A percentile compares a stretch with the other conserved stretches of the same genome.
Evolutionary conservation across 2,329 filamentous ascomycete genomes (phyloP).

Genomic region (Cordyceps javanica): DNA sequence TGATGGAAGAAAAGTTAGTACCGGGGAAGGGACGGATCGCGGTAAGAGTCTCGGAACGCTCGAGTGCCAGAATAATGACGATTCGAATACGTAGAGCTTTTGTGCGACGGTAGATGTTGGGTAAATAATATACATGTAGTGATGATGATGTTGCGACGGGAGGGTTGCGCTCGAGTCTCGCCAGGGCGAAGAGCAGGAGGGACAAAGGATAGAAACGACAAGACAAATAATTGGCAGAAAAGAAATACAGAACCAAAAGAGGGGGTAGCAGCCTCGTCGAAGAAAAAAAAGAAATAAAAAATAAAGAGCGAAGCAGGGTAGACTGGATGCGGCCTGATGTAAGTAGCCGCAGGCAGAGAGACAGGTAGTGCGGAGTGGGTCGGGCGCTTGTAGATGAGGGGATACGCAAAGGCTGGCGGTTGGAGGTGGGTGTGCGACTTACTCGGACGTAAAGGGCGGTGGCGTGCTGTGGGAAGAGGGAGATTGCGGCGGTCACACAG

Average conservation of each 20-base stretch:
- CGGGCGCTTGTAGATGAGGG: constrained; percentile 14
- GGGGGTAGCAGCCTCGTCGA: too few relatives aligned
- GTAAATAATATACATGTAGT: not conserved
- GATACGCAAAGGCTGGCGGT: constrained; percentile 11
- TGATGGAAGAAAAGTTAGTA: constrained; percentile 1
- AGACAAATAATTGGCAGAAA: not conserved
- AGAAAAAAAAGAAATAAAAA: not conserved
- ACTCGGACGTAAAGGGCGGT: constrained; percentile 1
- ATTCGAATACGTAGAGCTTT: not conserved
- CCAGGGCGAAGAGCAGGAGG: not conserved
- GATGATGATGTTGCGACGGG: not conserved
- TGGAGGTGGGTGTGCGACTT: constrained; percentile 3
- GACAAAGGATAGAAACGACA: not conserved
- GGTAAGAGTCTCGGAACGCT: not conserved
- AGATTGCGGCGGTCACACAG: not conserved
- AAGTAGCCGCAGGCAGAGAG: constrained; percentile 9
- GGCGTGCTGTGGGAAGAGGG: not conserved
- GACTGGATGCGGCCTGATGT: constrained; percentile 8
- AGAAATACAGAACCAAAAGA: too few relatives aligned
- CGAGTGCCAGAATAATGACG: not conserved
- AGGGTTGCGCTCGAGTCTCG: not conserved
- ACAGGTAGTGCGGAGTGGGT: constrained; percentile 10
- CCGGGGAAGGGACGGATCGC: not conserved
- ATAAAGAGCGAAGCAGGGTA: not conserved
- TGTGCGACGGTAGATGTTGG: constrained; percentile 7